These are phyloP conservation scores for Pseudocercospora fuligena DNA, from an alignment of 2,329 filamentous ascomycete genomes.

Conservation along the genomic window DNA sequence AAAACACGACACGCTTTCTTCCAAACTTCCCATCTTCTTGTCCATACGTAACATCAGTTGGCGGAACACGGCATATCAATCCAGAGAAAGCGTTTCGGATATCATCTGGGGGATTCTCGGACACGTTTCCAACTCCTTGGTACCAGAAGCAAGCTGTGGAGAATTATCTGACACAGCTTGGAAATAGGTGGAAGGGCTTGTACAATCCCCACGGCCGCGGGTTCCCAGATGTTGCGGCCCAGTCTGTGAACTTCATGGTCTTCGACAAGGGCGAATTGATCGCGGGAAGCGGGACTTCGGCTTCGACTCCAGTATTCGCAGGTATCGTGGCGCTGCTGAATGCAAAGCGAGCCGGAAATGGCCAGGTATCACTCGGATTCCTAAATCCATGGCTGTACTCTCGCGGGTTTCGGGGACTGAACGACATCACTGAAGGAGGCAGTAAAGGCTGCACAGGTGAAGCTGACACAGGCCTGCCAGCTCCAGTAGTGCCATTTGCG, in stretches of 20 bases:
- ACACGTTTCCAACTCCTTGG: constrained; percentile 47
- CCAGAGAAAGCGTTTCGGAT: constrained; percentile 29
- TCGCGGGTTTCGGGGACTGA: constrained; percentile 48
- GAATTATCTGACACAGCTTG: constrained; percentile 31
- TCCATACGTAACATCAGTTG: constrained; percentile 53
- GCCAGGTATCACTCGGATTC: constrained; percentile 55
- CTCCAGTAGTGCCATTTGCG: constrained; percentile 37
- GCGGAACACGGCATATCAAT: constrained; percentile 43
- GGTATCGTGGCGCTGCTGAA: constrained; percentile 66
- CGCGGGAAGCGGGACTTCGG: constrained; percentile 51
- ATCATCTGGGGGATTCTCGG: constrained; percentile 49
- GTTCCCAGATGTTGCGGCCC: constrained; percentile 52
- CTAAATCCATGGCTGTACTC: constrained; percentile 65
- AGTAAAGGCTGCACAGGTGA: constrained; percentile 26
- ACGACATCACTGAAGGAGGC: constrained; percentile 50
- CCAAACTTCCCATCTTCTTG: constrained; percentile 53
- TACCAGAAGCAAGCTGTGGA: constrained; percentile 49
- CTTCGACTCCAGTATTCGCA: constrained; percentile 62
- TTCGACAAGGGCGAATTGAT: constrained; percentile 46
- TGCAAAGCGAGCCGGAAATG: constrained; percentile 59
- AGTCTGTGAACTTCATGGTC: constrained; percentile 46
- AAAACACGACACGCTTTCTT: constrained; percentile 49
- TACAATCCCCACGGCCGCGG: constrained; percentile 46
- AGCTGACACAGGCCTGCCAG: constrained; percentile 26
- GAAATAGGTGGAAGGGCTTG: constrained; percentile 46